Conservation (phyloP, 2,329 filamentous ascomycete species). For the Penicillium sp. region DNA sequence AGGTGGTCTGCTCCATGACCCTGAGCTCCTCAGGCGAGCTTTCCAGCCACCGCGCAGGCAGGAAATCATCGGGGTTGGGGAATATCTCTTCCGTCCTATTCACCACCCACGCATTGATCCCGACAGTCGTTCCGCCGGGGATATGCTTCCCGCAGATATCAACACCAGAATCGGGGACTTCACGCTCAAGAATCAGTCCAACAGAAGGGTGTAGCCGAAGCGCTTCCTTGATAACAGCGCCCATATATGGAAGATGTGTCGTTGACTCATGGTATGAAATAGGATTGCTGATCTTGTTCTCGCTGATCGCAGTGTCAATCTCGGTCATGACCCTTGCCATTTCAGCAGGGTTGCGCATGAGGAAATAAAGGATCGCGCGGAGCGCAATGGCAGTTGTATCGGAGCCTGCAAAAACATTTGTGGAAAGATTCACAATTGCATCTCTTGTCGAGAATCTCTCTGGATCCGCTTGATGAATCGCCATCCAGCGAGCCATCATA, state of each 20-base stretch:
- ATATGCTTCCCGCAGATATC: slow-evolving; percentile 23
- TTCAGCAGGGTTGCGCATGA: slow-evolving; percentile 26
- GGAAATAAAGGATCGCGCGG: slow-evolving; percentile 35
- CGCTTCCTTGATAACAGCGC: slow-evolving; percentile 32
- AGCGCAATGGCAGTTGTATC: slow-evolving; percentile 39
- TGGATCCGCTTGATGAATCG: slow-evolving; percentile 29
- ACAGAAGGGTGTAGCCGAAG: slow-evolving; percentile 29
- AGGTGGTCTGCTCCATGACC: slow-evolving; percentile 22
- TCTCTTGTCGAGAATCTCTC: slow-evolving; percentile 31
- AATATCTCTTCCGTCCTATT: slow-evolving; percentile 22
- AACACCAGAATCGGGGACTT: slow-evolving; percentile 25
- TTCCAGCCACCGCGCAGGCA: slow-evolving; percentile 27
- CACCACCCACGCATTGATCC: slow-evolving; percentile 36
- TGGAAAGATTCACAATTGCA: slow-evolving; percentile 30
- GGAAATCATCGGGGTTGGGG: slow-evolving; percentile 14
- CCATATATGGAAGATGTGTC: slow-evolving; percentile 29
- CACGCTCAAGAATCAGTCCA: slow-evolving; percentile 25
- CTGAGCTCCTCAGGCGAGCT: slow-evolving; percentile 17
- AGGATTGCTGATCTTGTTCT: slow-evolving; percentile 14
- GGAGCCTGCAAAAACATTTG: slow-evolving; percentile 35
- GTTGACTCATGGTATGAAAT: slow-evolving; percentile 30
- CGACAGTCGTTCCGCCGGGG: slow-evolving; percentile 33
- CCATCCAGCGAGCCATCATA: slow-evolving; percentile 34
- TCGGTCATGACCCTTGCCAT: slow-evolving; percentile 50
- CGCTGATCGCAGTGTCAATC: slow-evolving; percentile 41